Conservation (phyloP, 2,329 filamentous ascomycete genomes). For the Colletotrichum melonis region DNA sequence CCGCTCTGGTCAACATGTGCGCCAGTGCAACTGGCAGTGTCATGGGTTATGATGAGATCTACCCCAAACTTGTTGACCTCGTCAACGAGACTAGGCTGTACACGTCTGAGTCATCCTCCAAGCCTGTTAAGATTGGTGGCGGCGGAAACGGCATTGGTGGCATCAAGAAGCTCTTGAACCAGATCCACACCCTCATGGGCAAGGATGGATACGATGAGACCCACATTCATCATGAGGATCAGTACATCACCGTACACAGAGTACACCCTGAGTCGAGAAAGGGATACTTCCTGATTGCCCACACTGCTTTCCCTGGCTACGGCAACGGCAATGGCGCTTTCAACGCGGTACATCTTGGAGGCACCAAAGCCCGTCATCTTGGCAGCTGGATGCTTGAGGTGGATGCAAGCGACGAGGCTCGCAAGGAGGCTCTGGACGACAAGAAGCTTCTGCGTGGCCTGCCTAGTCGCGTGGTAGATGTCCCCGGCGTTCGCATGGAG, state of each 20-base stretch:
- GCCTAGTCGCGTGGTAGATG: slow-evolving; percentile 82
- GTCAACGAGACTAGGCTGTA: slow-evolving; percentile 91
- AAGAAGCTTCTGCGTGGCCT: slow-evolving; percentile 80
- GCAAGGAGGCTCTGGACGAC: slow-evolving; percentile 73
- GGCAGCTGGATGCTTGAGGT: slow-evolving; percentile 95
- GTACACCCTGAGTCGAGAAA: slow-evolving; percentile 93
- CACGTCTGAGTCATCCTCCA: slow-evolving; percentile 77
- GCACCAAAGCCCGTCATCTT: slow-evolving; percentile 86
- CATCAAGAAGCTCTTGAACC: slow-evolving; percentile 92
- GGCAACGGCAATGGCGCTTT: slow-evolving; percentile 86
- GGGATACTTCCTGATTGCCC: slow-evolving; percentile 94
- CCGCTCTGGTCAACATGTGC: slow-evolving; percentile 95
- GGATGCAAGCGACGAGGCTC: slow-evolving; percentile 78
- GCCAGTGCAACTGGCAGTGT: slow-evolving; percentile 94
- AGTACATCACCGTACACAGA: slow-evolving; percentile 96
- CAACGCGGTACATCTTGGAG: slow-evolving; percentile 81
- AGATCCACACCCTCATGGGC: slow-evolving; percentile 95
- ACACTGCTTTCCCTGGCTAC: slow-evolving; percentile 94
- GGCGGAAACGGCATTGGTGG: slow-evolving; percentile 88
- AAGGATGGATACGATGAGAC: slow-evolving; percentile 95
- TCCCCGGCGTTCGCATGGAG: slow-evolving; percentile 80
- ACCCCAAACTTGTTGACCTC: slow-evolving; percentile 91
- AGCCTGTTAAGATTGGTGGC: slow-evolving; percentile 71
- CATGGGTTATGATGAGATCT: slow-evolving; percentile 98
- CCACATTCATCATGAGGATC: slow-evolving; percentile 94